phyloP scores from a whole-genome alignment of 1,284 basidiomycete genomes.

The Trichosporon ovoides region DNA sequence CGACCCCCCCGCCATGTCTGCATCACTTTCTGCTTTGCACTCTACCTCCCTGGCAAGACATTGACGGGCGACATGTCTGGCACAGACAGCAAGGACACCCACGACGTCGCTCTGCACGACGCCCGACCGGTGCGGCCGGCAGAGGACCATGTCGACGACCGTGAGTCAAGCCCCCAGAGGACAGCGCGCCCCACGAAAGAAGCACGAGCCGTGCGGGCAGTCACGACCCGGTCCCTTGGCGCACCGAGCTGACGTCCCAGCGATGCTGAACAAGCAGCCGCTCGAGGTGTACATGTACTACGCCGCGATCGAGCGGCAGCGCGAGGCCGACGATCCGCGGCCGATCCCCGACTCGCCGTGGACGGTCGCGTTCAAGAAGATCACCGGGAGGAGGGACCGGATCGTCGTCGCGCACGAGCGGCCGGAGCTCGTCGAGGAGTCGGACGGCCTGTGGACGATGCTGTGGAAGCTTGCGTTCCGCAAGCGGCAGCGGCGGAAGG shows the following conservation, averaged over 20 bases:
- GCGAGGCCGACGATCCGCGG: conserved; percentile 18
- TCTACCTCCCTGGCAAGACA: not conserved
- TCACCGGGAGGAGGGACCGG: conserved; percentile 5
- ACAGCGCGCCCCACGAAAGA: not conserved
- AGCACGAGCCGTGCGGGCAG: not conserved
- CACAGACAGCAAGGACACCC: not conserved
- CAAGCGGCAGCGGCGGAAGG: not conserved
- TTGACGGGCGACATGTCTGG: not conserved
- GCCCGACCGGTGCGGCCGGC: not conserved
- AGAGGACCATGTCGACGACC: conserved; percentile 16
- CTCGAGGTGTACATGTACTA: conserved; percentile 22
- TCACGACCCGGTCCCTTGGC: not conserved
- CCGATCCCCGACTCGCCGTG: conserved; percentile 20
- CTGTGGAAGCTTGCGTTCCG: not conserved
- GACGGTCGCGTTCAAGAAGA: conserved; percentile 9
- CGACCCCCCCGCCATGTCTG: not conserved
- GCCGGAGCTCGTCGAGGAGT: not conserved
- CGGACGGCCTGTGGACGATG: conserved; percentile 1
- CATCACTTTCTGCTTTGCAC: not conserved
- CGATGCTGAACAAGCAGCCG: conserved; percentile 16
- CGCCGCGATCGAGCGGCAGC: conserved; percentile 15
- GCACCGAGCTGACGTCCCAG: conserved; percentile 5
- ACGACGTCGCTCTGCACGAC: not conserved
- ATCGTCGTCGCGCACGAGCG: conserved; percentile 7
- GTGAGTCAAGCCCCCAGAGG: conserved; percentile 4